Base-by-base conservation (phyloP, 345 rosid species). In the Corchorus capsularis region DNA sequence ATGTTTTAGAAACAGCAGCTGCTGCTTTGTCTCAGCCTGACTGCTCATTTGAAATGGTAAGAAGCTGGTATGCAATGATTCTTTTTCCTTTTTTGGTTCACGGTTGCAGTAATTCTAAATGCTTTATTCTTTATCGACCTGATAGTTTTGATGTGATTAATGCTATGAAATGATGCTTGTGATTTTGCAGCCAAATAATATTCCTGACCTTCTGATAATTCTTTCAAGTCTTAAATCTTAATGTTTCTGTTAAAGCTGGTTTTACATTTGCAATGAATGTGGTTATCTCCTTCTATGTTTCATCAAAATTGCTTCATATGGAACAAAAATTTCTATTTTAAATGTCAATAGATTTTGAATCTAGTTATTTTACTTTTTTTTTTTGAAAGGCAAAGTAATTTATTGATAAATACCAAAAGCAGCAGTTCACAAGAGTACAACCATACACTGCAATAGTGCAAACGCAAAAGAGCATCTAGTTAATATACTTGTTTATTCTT, bases 31-130 rank as follows among this genome's bases (percentile, higher is more conserved):
- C 92, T 59, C 93, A 83, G 82, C 92, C 97, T 41, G 87, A 84
- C 45, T 91, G 98, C 85, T 85, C 95, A 66, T 87, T 94, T 84
- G 94, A 89, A 77, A 85, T 88, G 97, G 99, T 94, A 83, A 72
- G 84, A 65, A 82, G 54, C 69, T 69, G 39, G 11, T 41, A 39
- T 39, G 55, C 20, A 12, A 57, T 68, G 47, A 79, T 37, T 43
- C 47, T 61, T 27, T 27, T 0, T 27, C 27, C 27, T 27, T 27
- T 0, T 27, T 27, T 1, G 27, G 27, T 27, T 27, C 27, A 27
- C 27, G 27, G 27, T 27, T 37, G 55, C 20, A 12, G 64, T 68
- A 46, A 79, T 37, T 43, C 49, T 53, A 15, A n/a, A 4, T 50
- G 20, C 14, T 16, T 72, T 63, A 46, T 19, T 41, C 63, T 70